phyloP scores from a whole-genome alignment of 176 grass and related monocot species.

The Avena sativa region DNA sequence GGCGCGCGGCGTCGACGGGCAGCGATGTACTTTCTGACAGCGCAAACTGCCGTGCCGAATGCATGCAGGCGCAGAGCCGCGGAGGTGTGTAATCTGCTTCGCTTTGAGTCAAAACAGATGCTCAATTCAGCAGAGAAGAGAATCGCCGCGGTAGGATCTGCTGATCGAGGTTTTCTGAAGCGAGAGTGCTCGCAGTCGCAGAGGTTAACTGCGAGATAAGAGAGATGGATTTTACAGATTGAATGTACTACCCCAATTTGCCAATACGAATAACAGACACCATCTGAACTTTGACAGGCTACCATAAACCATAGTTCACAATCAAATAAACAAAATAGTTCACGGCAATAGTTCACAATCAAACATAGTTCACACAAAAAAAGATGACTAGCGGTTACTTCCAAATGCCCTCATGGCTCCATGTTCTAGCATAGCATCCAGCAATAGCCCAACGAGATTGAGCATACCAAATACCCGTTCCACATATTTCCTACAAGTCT shows the following conservation, averaged over 20 bases:
- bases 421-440: no score
- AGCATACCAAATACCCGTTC: no score
- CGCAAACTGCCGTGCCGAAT: neutral
- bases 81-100: no score
- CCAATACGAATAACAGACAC: neutral
- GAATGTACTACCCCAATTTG: neutral
- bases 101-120: neutral
- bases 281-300: neutral
- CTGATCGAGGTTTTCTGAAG: neutral
- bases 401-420: no score
- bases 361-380: no score
- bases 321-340: no score
- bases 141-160: neutral
- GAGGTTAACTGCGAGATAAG: neutral
- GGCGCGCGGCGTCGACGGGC: neutral
- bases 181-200: neutral
- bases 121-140: neutral
- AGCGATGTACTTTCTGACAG: slow-evolving; percentile 18
- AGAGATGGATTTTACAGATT: neutral
- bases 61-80: neutral
- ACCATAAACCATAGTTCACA: no score
- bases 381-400: no score
- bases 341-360: no score
- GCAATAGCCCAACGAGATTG: no score
- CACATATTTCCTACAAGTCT: no score